phyloP scores from a whole-genome alignment of 768 basidiomycete species.

The Guyanaporus albipodus region DNA sequence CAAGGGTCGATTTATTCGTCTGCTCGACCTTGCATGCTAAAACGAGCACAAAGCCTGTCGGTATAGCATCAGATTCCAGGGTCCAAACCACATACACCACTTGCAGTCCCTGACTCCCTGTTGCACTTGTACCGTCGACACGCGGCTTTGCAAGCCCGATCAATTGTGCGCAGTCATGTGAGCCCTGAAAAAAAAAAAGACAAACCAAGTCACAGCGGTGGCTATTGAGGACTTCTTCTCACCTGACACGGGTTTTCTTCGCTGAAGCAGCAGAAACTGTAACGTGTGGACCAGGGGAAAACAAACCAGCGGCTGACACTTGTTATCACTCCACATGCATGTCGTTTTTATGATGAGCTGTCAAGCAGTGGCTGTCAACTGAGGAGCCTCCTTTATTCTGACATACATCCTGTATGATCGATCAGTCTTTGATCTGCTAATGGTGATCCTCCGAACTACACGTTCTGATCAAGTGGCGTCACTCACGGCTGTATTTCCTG shows the following conservation, averaged over 20 bases:
- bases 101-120: background rate
- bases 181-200: background rate
- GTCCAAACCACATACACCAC: conserved; percentile 6
- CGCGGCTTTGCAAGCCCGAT: conserved; percentile 2
- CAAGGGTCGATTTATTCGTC: conserved; percentile 4
- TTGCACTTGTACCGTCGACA: background rate
- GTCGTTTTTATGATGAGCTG: background rate
- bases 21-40: background rate
- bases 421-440: no score
- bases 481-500: no score
- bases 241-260: background rate
- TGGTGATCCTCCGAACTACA: no score
- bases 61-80: conserved; percentile 7
- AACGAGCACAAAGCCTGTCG: background rate
- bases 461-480: no score
- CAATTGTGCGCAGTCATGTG: background rate
- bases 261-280: background rate
- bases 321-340: background rate
- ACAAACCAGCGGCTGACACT: background rate
- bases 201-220: background rate
- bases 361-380: no score
- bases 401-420: no score
- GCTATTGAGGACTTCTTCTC: background rate
- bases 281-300: background rate
- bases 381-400: no score